Evolutionary conservation across 768 basidiomycete species (phyloP), one percentile per base, ranked within the genome.

Genomic region (Lactifluus hygrophoroides): DNA sequence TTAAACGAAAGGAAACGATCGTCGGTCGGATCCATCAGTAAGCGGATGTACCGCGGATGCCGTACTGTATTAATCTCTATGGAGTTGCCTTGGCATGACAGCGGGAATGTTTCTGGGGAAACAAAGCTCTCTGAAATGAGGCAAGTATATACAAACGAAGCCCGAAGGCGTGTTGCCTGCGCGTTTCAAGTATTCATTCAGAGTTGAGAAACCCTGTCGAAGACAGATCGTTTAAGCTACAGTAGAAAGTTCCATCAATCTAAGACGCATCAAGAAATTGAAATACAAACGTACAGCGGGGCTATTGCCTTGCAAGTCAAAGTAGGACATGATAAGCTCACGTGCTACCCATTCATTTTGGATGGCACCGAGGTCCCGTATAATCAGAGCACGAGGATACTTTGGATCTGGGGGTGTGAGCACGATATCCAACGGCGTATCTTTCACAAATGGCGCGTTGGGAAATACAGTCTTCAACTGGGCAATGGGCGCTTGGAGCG

Each of bases 401-500:
- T 73, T 74, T 10, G 76, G 68, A 17, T 76, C 74, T 10, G 68
- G 69, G 16, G 87, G 86, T 2, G 82, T 74, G 40, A 90, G 73
- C 47, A 85, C 77, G 38, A 90, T 77, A 65, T 91, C 88, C 25
- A 90, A 74, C 11, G 87, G 79, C 7, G 76, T 72, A 63, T 83
- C 80, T 66, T 90, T 90, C n/a, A 73, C 68, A 11, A 90, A 73
- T 14, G 83, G 77, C 17, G 85, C 77, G 67, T 79, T 82, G 0
- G 89, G 87, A 69, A 92, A 90, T 53, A 90, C 75, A 1, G 86
- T 80, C 66, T 88, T 88, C 51, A 92, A 77, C 65, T 81, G 81
- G 53, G 83, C 80, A 58, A 91, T 74, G 1, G 89, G 85, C 0
- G 80, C 79, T 51, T 82, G 80, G 5, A 81, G 74, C 1, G 70